Conservation (phyloP, 1,139 yeast species). For the Arxiozyma slooffiae region DNA sequence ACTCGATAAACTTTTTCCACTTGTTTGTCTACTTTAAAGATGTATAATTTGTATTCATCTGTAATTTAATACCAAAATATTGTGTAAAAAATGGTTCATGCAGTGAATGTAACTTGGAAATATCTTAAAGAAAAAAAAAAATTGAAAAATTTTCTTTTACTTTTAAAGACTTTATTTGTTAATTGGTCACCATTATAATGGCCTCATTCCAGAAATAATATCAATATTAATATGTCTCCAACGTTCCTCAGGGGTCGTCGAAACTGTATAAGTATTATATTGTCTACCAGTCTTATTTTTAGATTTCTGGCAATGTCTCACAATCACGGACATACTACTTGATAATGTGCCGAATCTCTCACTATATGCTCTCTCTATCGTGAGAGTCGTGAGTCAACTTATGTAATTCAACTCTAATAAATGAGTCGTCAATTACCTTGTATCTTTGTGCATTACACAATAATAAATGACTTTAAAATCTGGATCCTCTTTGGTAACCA, state of each 20-base stretch:
- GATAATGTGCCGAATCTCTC: neutral
- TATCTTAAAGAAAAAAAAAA: neutral
- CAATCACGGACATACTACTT: neutral
- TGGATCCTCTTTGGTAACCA: neutral
- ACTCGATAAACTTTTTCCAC: neutral
- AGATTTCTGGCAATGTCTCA: neutral
- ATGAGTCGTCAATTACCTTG: neutral
- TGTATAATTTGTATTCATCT: constrained; percentile 1
- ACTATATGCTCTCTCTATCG: neutral
- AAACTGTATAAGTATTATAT: neutral
- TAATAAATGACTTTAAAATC: neutral
- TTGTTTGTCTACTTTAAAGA: neutral
- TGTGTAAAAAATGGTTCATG: neutral
- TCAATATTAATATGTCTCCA: constrained; percentile 3
- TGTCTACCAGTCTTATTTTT: neutral
- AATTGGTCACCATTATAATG: neutral
- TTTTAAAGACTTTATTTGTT: neutral
- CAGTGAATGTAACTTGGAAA: neutral
- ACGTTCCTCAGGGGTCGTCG: neutral
- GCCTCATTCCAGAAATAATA: neutral
- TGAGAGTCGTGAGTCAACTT: neutral
- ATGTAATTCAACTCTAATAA: neutral
- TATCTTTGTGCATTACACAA: neutral
- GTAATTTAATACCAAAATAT: neutral
- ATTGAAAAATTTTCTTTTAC: neutral